Conservation (phyloP, 1,284 basidiomycete genomes). For the Mycosarcoma maydis region DNA sequence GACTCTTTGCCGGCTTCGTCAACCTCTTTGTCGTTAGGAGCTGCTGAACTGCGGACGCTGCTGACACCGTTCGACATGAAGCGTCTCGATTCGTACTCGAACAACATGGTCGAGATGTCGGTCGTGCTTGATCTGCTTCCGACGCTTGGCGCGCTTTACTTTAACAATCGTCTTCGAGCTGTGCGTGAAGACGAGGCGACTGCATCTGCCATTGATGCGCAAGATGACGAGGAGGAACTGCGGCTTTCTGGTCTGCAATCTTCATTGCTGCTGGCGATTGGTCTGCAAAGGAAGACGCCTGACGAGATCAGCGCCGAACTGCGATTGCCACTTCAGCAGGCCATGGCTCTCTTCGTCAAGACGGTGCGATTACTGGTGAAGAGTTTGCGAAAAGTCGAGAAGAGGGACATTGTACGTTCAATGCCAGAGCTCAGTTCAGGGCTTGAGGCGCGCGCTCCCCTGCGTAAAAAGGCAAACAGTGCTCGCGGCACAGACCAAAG, state of each 20-base stretch:
- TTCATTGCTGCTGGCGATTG: slow-evolving; percentile 73
- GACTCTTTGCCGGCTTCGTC: slow-evolving; percentile 11
- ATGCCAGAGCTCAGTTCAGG: slow-evolving; percentile 38
- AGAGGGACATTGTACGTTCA: slow-evolving; percentile 65
- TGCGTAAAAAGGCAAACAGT: slow-evolving; percentile 21
- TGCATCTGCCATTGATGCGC: slow-evolving; percentile 38
- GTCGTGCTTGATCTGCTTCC: slow-evolving; percentile 93
- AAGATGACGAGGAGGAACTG: slow-evolving; percentile 45
- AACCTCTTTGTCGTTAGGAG: slow-evolving; percentile 54
- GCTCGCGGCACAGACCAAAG: slow-evolving; percentile 9
- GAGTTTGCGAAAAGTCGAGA: slow-evolving; percentile 81
- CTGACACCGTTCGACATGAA: slow-evolving; percentile 95
- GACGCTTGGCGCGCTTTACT: slow-evolving; percentile 81
- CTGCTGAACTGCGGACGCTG: slow-evolving; percentile 77
- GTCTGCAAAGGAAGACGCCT: slow-evolving; percentile 88
- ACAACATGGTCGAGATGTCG: slow-evolving; percentile 95
- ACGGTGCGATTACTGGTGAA: slow-evolving; percentile 85
- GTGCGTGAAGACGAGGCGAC: slow-evolving; percentile 53
- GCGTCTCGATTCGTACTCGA: slow-evolving; percentile 91
- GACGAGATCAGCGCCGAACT: slow-evolving; percentile 75
- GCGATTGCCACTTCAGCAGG: slow-evolving; percentile 83
- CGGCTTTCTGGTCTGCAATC: slow-evolving; percentile 57
- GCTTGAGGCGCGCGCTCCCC: slow-evolving; percentile 17
- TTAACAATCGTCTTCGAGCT: slow-evolving; percentile 71
- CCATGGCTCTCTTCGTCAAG: slow-evolving; percentile 90